phyloP scores from a whole-genome alignment of 495 filamentous ascomycete genomes.

The Cercophora newfieldiana region DNA sequence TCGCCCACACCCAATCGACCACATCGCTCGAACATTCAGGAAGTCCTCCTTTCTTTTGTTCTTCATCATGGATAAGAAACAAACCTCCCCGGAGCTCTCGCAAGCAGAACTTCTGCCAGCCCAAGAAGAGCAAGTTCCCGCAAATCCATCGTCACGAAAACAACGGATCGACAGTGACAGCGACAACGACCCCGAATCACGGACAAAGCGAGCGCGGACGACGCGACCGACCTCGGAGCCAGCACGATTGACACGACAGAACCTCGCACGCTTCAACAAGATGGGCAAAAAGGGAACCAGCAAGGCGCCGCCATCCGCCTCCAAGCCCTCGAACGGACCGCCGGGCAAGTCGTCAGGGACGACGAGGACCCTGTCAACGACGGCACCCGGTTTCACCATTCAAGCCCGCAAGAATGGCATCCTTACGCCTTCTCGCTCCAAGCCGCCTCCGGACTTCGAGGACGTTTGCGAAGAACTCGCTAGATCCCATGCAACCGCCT shows the following conservation, averaged over 20 bases:
- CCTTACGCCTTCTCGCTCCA: neutral
- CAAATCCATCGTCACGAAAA: no score
- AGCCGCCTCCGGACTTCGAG: constrained; percentile 6
- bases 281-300: no score
- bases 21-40: no score
- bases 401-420: constrained; percentile 6
- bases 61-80: no score
- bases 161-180: no score
- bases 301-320: constrained; percentile 16
- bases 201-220: constrained; percentile 24
- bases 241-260: constrained; percentile 31
- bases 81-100: no score
- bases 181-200: no score
- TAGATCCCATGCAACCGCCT: constrained; percentile 20
- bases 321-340: constrained; percentile 20
- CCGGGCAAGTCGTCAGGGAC: neutral
- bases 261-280: constrained; percentile 32
- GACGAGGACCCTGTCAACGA: neutral
- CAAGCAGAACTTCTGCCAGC: no score
- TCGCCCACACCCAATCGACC: no score
- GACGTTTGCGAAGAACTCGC: neutral
- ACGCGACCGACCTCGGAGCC: constrained; percentile 23
- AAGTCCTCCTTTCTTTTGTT: no score
- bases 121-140: no score
- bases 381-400: constrained; percentile 1